Percentiles rank a stretch among this genome's conserved stretches.
phyloP scores from a whole-genome alignment of 257 asterid species.

The Galeopsis tetrahit region DNA sequence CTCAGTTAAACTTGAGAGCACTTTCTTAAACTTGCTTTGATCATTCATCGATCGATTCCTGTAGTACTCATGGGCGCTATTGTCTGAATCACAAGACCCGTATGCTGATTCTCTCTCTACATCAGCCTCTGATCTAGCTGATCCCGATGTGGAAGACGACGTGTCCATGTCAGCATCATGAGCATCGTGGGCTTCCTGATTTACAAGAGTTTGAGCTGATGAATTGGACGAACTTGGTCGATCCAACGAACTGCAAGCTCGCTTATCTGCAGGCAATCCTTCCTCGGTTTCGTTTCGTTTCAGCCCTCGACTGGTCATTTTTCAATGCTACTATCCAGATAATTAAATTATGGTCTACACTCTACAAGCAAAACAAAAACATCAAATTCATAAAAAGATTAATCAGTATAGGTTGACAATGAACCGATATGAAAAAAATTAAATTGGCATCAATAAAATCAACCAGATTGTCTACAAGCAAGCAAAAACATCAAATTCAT shows the following conservation, averaged over 20 bases:
- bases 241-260: constrained; percentile 82
- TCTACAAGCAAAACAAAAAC: constrained; percentile 24
- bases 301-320: constrained; percentile 88
- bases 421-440: not conserved
- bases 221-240: constrained; percentile 81
- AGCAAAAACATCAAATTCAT: constrained; percentile 27
- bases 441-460: not conserved
- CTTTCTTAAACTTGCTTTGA: constrained; percentile 61
- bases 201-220: constrained; percentile 55
- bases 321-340: constrained; percentile 33
- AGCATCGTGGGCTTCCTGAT: constrained; percentile 60
- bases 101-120: constrained; percentile 73
- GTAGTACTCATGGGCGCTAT: constrained; percentile 62
- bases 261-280: constrained; percentile 89
- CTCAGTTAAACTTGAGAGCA: constrained; percentile 65
- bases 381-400: constrained; percentile 23
- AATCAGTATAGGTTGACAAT: not conserved
- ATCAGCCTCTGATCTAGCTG: constrained; percentile 76
- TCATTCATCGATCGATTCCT: constrained; percentile 58
- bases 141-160: constrained; percentile 77
- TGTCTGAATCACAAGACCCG: constrained; percentile 84
- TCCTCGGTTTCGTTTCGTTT: constrained; percentile 78
- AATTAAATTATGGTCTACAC: not conserved
- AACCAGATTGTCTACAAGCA: constrained; percentile 4
- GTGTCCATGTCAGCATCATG: constrained; percentile 79